Conservation (phyloP, 2,329 filamentous ascomycete species). For the Colletotrichum truncatum region DNA sequence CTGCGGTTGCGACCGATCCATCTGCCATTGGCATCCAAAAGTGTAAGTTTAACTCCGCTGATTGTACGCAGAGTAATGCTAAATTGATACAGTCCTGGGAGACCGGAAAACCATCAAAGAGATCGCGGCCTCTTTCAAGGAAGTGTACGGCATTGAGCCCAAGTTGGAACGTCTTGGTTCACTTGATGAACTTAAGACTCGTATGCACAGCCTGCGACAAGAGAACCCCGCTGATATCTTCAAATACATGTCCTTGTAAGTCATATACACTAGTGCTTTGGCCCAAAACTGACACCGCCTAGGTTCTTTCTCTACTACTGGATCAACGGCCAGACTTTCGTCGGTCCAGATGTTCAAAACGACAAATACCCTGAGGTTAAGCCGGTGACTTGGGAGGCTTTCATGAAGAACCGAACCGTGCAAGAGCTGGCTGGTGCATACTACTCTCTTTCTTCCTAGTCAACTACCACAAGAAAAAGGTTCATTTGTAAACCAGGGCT, state of each 20-base stretch:
- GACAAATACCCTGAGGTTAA: neutral
- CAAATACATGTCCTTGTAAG: neutral
- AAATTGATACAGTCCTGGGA: neutral
- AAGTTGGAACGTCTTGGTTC: neutral
- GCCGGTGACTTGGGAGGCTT: neutral
- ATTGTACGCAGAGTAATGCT: accelerated
- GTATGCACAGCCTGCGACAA: neutral
- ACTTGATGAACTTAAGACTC: neutral
- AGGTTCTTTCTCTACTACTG: neutral
- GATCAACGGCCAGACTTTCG: neutral
- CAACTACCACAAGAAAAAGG: too few relatives aligned
- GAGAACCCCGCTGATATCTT: neutral
- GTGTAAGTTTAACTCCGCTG: neutral
- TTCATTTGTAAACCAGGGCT: too few relatives aligned
- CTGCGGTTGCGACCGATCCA: neutral
- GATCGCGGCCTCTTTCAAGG: neutral
- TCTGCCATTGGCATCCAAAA: neutral
- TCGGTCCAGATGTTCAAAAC: neutral
- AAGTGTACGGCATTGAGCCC: neutral
- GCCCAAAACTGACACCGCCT: neutral
- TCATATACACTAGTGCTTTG: neutral
- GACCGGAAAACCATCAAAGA: neutral
- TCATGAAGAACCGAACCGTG: neutral
- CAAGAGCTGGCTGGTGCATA: neutral
- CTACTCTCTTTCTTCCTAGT: too few relatives aligned